These are phyloP conservation scores for Mycena chlorophos DNA, from an alignment of 768 basidiomycete species.

Conservation along the genomic window DNA sequence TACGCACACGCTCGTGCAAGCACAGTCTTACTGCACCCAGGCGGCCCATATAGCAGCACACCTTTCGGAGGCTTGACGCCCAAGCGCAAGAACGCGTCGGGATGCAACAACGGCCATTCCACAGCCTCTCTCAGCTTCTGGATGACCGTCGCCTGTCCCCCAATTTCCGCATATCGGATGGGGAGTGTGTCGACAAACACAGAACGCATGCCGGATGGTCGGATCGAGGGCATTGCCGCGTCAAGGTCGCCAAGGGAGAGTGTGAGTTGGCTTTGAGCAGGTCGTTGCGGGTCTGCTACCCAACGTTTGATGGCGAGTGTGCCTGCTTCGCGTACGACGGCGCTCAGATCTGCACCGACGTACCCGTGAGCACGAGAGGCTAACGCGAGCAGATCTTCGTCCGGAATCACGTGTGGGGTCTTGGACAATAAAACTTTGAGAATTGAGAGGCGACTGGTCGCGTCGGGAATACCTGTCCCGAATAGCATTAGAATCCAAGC, in stretches of 20 bases:
- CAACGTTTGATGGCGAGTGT: slow-evolving; percentile 88
- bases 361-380: slow-evolving; percentile 89
- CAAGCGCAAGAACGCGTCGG: slow-evolving; percentile 81
- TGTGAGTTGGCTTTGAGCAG: slow-evolving; percentile 29
- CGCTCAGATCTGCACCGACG: slow-evolving; percentile 93
- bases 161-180: slow-evolving; percentile 84
- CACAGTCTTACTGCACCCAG: slow-evolving; percentile 96
- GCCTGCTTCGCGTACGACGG: slow-evolving; percentile 90
- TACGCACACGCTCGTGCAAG: slow-evolving; percentile 89
- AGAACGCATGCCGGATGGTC: slow-evolving; percentile 93
- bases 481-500: background rate
- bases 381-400: slow-evolving; percentile 60
- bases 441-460: slow-evolving; percentile 80
- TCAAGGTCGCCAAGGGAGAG: slow-evolving; percentile 65
- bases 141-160: slow-evolving; percentile 80
- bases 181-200: slow-evolving; percentile 85
- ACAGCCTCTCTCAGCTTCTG: slow-evolving; percentile 87
- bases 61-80: slow-evolving; percentile 90
- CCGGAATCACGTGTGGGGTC: slow-evolving; percentile 72
- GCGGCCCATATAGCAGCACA: slow-evolving; percentile 90
- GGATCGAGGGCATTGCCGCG: slow-evolving; percentile 70
- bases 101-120: slow-evolving; percentile 92
- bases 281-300: slow-evolving; percentile 38
- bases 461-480: slow-evolving; percentile 81
- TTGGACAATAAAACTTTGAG: slow-evolving; percentile 80